phyloP scores from a whole-genome alignment of 2,329 filamentous ascomycete species.

The Chaetomiaceae sp. region DNA sequence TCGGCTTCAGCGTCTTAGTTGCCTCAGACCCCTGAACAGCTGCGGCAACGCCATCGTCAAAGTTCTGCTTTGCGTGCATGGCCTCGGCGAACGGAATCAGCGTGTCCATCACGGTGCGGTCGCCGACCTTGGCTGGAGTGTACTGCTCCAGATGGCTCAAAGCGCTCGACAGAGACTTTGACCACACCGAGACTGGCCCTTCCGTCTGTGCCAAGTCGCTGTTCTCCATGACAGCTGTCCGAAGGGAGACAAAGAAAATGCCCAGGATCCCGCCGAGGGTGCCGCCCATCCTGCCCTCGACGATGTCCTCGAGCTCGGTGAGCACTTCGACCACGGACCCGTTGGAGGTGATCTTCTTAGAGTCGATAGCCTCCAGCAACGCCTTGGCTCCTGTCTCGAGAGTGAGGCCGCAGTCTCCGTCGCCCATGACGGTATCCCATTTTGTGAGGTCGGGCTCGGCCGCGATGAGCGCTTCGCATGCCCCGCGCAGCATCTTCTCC shows the following conservation, averaged over 20 bases:
- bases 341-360: slow-evolving; percentile 32
- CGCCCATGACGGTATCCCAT: slow-evolving; percentile 60
- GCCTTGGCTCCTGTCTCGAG: slow-evolving; percentile 48
- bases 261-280: slow-evolving; percentile 49
- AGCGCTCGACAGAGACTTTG: slow-evolving; percentile 37
- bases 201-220: slow-evolving; percentile 25
- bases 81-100: slow-evolving; percentile 49
- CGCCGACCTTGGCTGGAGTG: slow-evolving; percentile 51
- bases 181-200: slow-evolving; percentile 40
- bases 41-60: slow-evolving; percentile 53
- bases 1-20: slow-evolving; percentile 61
- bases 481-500: slow-evolving; percentile 51
- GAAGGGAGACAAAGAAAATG: slow-evolving; percentile 49
- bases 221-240: slow-evolving; percentile 34
- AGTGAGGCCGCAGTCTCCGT: slow-evolving; percentile 62
- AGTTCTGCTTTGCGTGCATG: slow-evolving; percentile 41
- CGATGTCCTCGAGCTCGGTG: slow-evolving; percentile 47
- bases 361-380: slow-evolving; percentile 44
- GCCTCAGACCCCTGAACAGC: slow-evolving; percentile 56
- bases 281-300: slow-evolving; percentile 52
- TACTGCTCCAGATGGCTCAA: slow-evolving; percentile 45
- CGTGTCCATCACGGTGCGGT: slow-evolving; percentile 54
- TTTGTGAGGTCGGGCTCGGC: slow-evolving; percentile 59
- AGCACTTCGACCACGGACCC: slow-evolving; percentile 47
- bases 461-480: slow-evolving; percentile 47